phyloP scores from a whole-genome alignment of 2,329 filamentous ascomycete genomes.

The Sporothrix schenckii region DNA sequence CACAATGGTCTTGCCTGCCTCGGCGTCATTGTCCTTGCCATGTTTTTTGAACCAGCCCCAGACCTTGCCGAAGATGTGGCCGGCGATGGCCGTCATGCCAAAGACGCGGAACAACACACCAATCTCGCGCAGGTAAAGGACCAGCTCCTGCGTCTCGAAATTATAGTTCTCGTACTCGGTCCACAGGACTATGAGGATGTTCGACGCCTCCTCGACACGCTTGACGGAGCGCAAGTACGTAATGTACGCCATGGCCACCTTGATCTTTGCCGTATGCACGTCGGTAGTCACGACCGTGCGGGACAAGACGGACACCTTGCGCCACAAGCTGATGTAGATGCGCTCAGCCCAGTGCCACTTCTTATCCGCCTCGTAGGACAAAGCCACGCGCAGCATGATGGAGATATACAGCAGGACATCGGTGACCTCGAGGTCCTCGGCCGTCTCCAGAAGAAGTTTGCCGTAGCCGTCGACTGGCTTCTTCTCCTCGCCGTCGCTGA shows the following conservation, averaged over 20 bases:
- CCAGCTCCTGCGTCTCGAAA: constrained; percentile 42
- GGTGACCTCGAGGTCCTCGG: constrained; percentile 43
- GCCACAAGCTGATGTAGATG: constrained; percentile 48
- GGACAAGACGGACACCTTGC: constrained; percentile 44
- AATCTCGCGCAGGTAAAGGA: constrained; percentile 45
- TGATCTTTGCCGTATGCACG: constrained; percentile 45
- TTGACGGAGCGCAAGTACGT: constrained; percentile 42
- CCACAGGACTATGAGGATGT: constrained; percentile 48
- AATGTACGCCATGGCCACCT: constrained; percentile 46
- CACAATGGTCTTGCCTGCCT: constrained; percentile 43
- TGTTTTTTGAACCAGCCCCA: constrained; percentile 47
- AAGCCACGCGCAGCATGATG: constrained; percentile 44
- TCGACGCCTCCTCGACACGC: constrained; percentile 45
- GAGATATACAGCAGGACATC: constrained; percentile 43
- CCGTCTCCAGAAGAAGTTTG: constrained; percentile 44
- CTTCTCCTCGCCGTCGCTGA: constrained; percentile 37
- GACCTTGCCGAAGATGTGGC: constrained; percentile 45
- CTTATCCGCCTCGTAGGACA: constrained; percentile 43
- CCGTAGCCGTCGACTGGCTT: constrained; percentile 42
- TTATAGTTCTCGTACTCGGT: constrained; percentile 46
- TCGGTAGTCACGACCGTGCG: constrained; percentile 41
- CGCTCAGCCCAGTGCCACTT: constrained; percentile 45
- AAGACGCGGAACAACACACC: constrained; percentile 43
- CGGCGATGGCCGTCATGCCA: constrained; percentile 44
- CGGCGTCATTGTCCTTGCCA: constrained; percentile 42